phyloP scores from a whole-genome alignment of 164 flowering plant genomes.

The Berberis vulgaris region DNA sequence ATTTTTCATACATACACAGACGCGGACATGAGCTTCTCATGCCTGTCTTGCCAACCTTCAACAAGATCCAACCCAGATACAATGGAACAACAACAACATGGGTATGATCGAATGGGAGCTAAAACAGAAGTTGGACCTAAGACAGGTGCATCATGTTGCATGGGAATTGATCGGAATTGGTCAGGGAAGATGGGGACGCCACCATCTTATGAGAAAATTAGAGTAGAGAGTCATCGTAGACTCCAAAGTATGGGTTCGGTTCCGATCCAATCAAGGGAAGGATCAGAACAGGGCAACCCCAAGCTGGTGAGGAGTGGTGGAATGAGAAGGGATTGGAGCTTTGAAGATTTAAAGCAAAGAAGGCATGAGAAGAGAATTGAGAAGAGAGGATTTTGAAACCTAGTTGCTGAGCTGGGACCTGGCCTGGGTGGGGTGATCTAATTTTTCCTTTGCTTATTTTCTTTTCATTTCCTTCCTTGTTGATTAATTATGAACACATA shows the following conservation, averaged over 20 bases:
- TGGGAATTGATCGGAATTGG: conserved; percentile 32
- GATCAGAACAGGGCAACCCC: conserved; percentile 20
- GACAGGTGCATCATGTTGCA: conserved; percentile 3
- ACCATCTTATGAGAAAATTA: conserved; percentile 15
- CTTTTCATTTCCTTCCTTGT: too few species aligned
- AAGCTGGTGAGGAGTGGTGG: conserved; percentile 37
- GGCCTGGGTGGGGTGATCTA: too few species aligned
- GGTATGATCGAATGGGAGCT: not conserved
- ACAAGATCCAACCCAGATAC: too few species aligned
- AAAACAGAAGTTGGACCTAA: too few species aligned
- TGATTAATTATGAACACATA: too few species aligned
- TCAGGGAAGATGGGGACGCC: conserved; percentile 36
- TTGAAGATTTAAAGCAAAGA: conserved; percentile 44
- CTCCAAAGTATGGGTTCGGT: conserved; percentile 6
- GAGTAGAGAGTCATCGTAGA: conserved; percentile 18
- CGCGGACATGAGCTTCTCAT: too few species aligned
- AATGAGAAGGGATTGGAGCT: conserved; percentile 12
- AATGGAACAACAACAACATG: too few species aligned
- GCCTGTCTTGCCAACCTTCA: too few species aligned
- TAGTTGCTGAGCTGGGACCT: too few species aligned
- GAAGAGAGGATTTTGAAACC: not conserved
- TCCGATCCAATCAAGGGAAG: not conserved
- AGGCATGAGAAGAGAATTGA: not conserved
- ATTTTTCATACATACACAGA: too few species aligned
- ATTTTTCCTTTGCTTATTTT: too few species aligned